Evolutionary conservation across 352 stramenopile genomes (phyloP).

Genomic region (Blastocystis sp.): DNA sequence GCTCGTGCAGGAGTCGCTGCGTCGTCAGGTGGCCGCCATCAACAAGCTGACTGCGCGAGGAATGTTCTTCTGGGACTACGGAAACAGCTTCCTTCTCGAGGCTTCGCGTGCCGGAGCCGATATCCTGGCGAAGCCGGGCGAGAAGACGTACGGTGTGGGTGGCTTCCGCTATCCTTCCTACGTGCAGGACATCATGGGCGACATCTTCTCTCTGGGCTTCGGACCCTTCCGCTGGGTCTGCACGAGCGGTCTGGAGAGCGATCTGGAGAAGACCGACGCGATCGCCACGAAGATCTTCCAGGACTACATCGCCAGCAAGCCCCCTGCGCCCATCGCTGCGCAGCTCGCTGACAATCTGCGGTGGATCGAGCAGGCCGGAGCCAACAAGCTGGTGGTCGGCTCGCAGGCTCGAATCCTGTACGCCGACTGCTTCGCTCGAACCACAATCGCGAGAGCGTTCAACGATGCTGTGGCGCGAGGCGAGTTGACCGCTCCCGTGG

Average conservation of each 20-base stretch:
- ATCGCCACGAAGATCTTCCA: slow-evolving; percentile 72
- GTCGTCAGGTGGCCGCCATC: slow-evolving; percentile 72
- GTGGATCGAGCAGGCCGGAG: slow-evolving; percentile 76
- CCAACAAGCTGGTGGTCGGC: slow-evolving; percentile 77
- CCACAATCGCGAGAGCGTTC: slow-evolving; percentile 74
- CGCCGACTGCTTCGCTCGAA: slow-evolving; percentile 72
- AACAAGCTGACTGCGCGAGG: slow-evolving; percentile 73
- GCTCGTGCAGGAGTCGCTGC: slow-evolving; percentile 73
- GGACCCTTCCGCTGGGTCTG: slow-evolving; percentile 81
- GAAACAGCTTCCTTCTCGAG: slow-evolving; percentile 79
- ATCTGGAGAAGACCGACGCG: slow-evolving; percentile 73
- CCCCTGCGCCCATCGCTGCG: not conserved
- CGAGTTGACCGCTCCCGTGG: slow-evolving; percentile 71
- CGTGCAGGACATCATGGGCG: slow-evolving; percentile 81
- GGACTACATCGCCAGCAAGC: slow-evolving; percentile 68
- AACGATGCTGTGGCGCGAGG: slow-evolving; percentile 73
- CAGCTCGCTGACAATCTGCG: slow-evolving; percentile 76
- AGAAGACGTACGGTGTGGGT: slow-evolving; percentile 66
- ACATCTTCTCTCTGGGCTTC: slow-evolving; percentile 81
- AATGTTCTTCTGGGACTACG: slow-evolving; percentile 82
- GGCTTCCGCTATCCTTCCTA: slow-evolving; percentile 79
- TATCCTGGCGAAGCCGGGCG: slow-evolving; percentile 68
- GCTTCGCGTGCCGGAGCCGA: slow-evolving; percentile 74
- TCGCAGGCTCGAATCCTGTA: slow-evolving; percentile 81
- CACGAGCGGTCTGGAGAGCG: slow-evolving; percentile 68